Base-by-base conservation (phyloP, 192 early-diverging fungal genomes). In the Rhizophagus sp. region DNA sequence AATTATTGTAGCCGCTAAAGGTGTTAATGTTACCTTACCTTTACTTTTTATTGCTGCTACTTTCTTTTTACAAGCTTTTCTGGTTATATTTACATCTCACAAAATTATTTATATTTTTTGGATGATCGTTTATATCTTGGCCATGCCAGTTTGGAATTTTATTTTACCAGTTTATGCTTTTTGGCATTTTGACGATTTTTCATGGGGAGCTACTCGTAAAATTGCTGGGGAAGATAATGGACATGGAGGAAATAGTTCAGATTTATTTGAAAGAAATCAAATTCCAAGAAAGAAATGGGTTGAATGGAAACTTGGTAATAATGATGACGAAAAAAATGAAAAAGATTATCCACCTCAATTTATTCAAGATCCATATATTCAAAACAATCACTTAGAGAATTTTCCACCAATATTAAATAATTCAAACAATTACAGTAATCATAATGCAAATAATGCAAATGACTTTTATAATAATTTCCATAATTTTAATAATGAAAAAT, bases 141-240 rank as follows among this genome's bases (percentile, higher is more conserved):
- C 97, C 15, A 86, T 98, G 39, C 97, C 97, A 15, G 82, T 99
- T 22, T 99, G 97, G 97, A 97, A 99, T 83, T 90, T 98, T 73
- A 80, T 99, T 52, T 89, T 99, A 33, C 97, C 97, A 8, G 62
- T 93, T 0, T 99, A 99, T 80, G 92, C 96, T 8, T 97, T 94
- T 86, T 97, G 96, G 95, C 94, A 96, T 83, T 96, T 96, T 86
- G 95, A 96, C 82, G 77, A 97, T 80, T 97, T 97, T 73, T 91
- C 90, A 49, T 96, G 94, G 94, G 94, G 94, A 22, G 90, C 91
- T 36, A 95, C 94, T 19, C 90, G 94, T 50, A 91, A 90, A 68
- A 92, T 95, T 17, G 88, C 87, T 47, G 93, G 93, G 69, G 92
- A 93, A 78, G 88, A 85, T 78, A 91, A 90, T 52, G 89, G 87